These are phyloP conservation scores for Aspergillus thermomutatus DNA, from an alignment of 2,329 filamentous ascomycete species.

Conservation along the genomic window DNA sequence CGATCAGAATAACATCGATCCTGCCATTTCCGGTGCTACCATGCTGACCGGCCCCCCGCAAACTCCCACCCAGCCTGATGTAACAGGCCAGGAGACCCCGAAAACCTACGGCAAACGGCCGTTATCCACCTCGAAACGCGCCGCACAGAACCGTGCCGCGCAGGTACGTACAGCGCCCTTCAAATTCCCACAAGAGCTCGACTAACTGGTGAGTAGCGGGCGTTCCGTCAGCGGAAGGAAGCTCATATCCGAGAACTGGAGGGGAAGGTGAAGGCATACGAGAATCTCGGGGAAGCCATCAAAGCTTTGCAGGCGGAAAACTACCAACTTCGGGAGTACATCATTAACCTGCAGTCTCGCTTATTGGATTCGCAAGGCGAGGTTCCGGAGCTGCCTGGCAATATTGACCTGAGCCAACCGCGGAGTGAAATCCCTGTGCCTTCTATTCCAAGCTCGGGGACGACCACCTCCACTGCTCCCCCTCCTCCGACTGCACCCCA, in stretches of 20 bases:
- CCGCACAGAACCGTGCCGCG: conserved; percentile 92
- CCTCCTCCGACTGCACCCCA: conserved; percentile 22
- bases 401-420: conserved; percentile 66
- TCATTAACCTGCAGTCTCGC: conserved; percentile 82
- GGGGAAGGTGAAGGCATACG: conserved; percentile 81
- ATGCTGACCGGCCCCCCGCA: conserved; percentile 45
- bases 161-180: conserved; percentile 63
- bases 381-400: conserved; percentile 76
- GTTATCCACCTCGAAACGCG: conserved; percentile 90
- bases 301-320: conserved; percentile 86
- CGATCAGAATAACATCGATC: conserved; percentile 56
- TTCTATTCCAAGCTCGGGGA: conserved; percentile 18
- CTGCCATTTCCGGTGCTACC: conserved; percentile 52
- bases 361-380: conserved; percentile 81
- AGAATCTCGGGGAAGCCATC: conserved; percentile 70
- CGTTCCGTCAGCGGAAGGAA: conserved; percentile 96
- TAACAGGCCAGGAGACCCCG: conserved; percentile 51
- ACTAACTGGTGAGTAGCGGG: conserved; percentile 59
- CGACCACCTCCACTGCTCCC: conserved; percentile 14
- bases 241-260: conserved; percentile 98
- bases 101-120: conserved; percentile 78
- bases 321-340: conserved; percentile 85
- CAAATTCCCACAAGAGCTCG: not conserved
- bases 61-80: conserved; percentile 27
- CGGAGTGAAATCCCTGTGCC: conserved; percentile 37